Evolutionary conservation across 2,329 filamentous ascomycete species (phyloP).

Genomic region (Fusarium miscanthi): DNA sequence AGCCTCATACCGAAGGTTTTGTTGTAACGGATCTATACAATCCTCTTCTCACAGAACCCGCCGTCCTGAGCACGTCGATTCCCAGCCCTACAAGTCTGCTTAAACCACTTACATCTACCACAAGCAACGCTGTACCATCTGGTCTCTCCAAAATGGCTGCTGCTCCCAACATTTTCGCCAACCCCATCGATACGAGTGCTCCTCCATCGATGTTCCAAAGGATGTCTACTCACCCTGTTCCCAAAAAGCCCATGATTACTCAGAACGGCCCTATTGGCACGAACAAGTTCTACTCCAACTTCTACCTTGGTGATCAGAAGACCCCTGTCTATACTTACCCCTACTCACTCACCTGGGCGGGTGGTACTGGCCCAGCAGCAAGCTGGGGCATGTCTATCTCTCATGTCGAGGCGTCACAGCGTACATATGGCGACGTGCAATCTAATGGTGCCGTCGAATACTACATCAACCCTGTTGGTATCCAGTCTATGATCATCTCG

Average conservation of each 20-base stretch:
- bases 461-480: slow-evolving; percentile 83
- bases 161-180: slow-evolving; percentile 64
- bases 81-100: slow-evolving; percentile 53
- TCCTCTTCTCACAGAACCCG: slow-evolving; percentile 26
- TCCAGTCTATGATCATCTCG: slow-evolving; percentile 84
- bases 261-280: slow-evolving; percentile 68
- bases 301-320: slow-evolving; percentile 79
- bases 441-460: slow-evolving; percentile 71
- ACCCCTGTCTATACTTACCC: slow-evolving; percentile 79
- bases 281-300: slow-evolving; percentile 86
- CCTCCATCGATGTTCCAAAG: slow-evolving; percentile 61
- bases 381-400: slow-evolving; percentile 84
- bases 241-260: slow-evolving; percentile 64
- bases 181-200: slow-evolving; percentile 63
- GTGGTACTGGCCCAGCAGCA: slow-evolving; percentile 68
- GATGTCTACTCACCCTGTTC: slow-evolving; percentile 68
- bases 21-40: slow-evolving; percentile 42
- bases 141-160: slow-evolving; percentile 43
- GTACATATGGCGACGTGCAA: slow-evolving; percentile 72
- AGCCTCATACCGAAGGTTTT: slow-evolving; percentile 48
- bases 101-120: slow-evolving; percentile 37
- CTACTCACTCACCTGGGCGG: slow-evolving; percentile 76
- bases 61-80: slow-evolving; percentile 45
- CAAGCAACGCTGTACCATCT: slow-evolving; percentile 34
- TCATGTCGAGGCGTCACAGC: slow-evolving; percentile 75